Percentiles rank a stretch among this genome's conserved stretches.
Conservation (phyloP, 176 grass and related monocot genomes). For the Puccinellia tenuiflora region DNA sequence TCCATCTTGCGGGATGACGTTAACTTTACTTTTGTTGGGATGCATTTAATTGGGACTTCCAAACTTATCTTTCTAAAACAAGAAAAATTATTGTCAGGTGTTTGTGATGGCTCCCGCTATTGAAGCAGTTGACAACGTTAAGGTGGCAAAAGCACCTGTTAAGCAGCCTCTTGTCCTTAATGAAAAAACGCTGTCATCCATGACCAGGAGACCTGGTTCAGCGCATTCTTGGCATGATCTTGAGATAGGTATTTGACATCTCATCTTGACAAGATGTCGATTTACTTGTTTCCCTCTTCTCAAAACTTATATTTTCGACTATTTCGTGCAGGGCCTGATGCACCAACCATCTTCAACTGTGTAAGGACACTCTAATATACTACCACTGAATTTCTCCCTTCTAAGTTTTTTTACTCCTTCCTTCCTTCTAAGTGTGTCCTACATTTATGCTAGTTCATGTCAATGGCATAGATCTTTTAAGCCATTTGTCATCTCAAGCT, state of each 20-base stretch:
- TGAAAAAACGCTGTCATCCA: conserved; percentile 80
- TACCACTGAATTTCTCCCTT: not conserved
- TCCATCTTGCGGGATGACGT: not conserved
- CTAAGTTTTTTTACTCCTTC: not conserved
- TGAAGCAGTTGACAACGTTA: conserved; percentile 41
- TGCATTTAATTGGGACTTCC: not conserved
- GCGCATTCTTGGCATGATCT: conserved; percentile 99
- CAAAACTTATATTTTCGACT: not conserved
- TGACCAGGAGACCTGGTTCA: conserved; percentile 71
- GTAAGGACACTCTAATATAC: conserved; percentile 41
- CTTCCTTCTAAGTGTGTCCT: not conserved
- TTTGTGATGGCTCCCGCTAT: conserved; percentile 55
- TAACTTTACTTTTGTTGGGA: not conserved
- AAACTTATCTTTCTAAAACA: not conserved
- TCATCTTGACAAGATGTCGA: not conserved
- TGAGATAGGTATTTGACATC: conserved; percentile 70
- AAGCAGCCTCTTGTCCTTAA: conserved; percentile 55
- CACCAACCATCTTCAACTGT: conserved; percentile 87
- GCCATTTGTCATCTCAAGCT: too few species aligned
- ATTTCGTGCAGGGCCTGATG: conserved; percentile 64
- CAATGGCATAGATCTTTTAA: not conserved
- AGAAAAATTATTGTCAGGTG: conserved; percentile 22
- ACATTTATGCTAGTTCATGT: not conserved
- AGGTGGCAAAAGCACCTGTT: conserved; percentile 3
- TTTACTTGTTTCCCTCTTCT: not conserved